A percentile compares a stretch with the other conserved stretches of the same genome.
phyloP scores from a whole-genome alignment of 306 rosid species.

The Castanopsis chinensis region DNA sequence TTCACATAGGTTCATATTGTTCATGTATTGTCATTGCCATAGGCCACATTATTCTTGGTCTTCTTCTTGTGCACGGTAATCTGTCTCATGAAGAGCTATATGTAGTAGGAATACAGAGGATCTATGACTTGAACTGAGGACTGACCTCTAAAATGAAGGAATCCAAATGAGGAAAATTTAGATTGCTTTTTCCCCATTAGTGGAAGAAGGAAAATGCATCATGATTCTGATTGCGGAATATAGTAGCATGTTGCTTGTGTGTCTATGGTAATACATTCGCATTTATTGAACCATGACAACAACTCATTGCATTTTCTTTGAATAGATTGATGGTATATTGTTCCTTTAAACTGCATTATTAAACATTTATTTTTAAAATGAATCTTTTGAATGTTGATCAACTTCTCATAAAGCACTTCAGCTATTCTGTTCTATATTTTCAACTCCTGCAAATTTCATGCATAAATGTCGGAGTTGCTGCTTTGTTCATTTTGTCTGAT shows the following conservation, averaged over 20 bases:
- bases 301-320: not conserved
- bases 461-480: not conserved
- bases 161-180: not conserved
- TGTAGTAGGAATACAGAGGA: too few relatives aligned
- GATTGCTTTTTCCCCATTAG: not conserved
- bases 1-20: too few relatives aligned
- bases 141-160: not conserved
- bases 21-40: too few relatives aligned
- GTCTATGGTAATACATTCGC: too few relatives aligned
- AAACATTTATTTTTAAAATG: not conserved
- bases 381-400: conserved; percentile 7
- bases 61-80: too few relatives aligned
- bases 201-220: too few relatives aligned
- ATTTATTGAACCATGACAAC: not conserved
- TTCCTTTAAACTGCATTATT: not conserved
- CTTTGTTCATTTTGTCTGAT: conserved; percentile 14
- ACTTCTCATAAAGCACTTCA: not conserved
- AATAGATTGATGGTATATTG: not conserved
- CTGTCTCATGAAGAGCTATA: too few relatives aligned
- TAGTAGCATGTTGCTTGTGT: too few relatives aligned
- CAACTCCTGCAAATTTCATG: not conserved
- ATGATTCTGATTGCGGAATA: too few relatives aligned
- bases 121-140: too few relatives aligned
- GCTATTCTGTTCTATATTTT: not conserved
- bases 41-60: too few relatives aligned